These are phyloP conservation scores for Phytophthora fragariaefolia DNA, from an alignment of 352 stramenopile genomes.

Conservation along the genomic window DNA sequence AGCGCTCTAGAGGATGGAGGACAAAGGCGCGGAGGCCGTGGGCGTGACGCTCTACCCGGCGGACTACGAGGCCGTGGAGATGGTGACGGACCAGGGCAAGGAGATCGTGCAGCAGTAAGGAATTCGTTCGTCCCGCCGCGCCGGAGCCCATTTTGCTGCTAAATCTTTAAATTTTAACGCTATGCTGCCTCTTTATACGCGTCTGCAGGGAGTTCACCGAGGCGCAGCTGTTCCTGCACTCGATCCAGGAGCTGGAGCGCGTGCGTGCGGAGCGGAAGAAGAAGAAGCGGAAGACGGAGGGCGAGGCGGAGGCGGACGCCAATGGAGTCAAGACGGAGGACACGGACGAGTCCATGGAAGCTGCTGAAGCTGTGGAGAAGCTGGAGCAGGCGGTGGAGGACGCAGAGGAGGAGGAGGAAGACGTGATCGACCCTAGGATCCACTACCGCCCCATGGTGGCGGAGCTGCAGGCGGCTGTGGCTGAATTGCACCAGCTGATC, in stretches of 20 bases:
- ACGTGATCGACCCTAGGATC: conserved; percentile 87
- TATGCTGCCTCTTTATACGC: conserved; percentile 1
- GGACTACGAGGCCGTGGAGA: conserved; percentile 81
- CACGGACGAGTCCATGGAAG: conserved; percentile 41
- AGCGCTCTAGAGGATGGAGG: conserved; percentile 45
- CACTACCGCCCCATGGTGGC: conserved; percentile 87
- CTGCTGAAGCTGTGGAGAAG: conserved; percentile 26
- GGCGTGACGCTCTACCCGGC: conserved; percentile 82
- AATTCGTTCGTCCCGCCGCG: no score
- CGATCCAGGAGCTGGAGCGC: conserved; percentile 83
- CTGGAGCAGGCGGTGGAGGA: conserved; percentile 31
- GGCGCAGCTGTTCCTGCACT: conserved; percentile 82
- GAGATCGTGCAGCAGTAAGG: conserved; percentile 85
- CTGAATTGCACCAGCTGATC: conserved; percentile 86
- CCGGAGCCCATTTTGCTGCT: conserved; percentile 1
- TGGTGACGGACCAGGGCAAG: conserved; percentile 79
- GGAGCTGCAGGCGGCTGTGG: conserved; percentile 79
- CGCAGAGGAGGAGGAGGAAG: conserved; percentile 58
- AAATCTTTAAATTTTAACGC: background rate
- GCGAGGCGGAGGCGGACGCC: conserved; percentile 14
- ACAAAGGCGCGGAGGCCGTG: conserved; percentile 52
- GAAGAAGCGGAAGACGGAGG: conserved; percentile 50
- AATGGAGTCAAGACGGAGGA: conserved; percentile 40
- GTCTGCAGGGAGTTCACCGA: conserved; percentile 80
- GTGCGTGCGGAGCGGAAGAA: conserved; percentile 66